Evolutionary conservation across 148 eudicot species (phyloP).

Genomic region (Chenopodium formosanum): DNA sequence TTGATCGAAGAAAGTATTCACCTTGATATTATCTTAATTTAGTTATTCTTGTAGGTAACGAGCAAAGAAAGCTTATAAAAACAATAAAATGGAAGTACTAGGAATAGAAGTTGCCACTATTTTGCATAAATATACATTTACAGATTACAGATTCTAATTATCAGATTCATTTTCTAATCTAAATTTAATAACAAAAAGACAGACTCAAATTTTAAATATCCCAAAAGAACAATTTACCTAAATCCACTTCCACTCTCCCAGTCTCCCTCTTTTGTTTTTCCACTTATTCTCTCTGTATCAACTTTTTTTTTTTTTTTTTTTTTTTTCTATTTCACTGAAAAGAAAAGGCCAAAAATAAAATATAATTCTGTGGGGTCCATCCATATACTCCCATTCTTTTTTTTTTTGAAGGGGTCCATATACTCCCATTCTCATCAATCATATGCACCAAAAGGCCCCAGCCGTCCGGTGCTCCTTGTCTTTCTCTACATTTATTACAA

Average conservation of each 20-base stretch:
- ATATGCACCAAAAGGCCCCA: conserved; percentile 33
- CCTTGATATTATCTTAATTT: too few species aligned
- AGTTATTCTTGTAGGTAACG: too few species aligned
- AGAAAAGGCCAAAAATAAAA: background rate
- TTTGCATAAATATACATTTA: conserved; percentile 10
- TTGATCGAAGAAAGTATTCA: too few species aligned
- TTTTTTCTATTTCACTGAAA: background rate
- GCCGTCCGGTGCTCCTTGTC: conserved; percentile 32
- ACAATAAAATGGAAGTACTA: background rate
- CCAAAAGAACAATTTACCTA: background rate
- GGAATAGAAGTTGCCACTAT: conserved; percentile 12
- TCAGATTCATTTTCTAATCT: background rate
- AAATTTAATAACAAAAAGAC: background rate
- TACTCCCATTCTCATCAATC: conserved; percentile 27
- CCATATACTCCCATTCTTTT: conserved; percentile 15
- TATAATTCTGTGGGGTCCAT: background rate
- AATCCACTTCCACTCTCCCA: conserved; percentile 18
- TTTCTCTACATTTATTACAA: conserved; percentile 15
- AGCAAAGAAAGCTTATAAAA: background rate
- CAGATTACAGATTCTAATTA: conserved; percentile 18
- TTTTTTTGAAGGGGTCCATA: too few species aligned
- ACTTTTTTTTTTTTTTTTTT: background rate
- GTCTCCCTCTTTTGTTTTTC: background rate
- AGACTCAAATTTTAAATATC: background rate
- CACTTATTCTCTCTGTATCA: background rate